Evolutionary conservation across 257 asterid species (phyloP), one percentile per base, ranked within the genome.

Genomic region (Ilex aquifolium): DNA sequence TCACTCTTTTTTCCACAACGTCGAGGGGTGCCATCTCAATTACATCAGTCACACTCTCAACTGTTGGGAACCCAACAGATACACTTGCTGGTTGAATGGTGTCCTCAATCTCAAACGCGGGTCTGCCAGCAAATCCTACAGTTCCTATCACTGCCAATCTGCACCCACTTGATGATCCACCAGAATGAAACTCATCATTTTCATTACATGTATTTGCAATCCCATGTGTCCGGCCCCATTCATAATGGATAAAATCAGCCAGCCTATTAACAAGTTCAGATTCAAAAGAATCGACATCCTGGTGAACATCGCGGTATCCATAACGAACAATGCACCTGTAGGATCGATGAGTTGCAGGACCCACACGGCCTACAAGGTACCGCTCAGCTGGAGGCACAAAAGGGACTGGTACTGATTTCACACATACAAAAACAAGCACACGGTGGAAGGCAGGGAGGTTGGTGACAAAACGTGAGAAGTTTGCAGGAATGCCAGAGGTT

Each of bases 381-480:
- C 57, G 57, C 30, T 53, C 57, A 7, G 57, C 57, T 5, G 57
- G 57, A 10, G 57, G 57, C 57, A 53, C 57, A n/a, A 53, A 53
- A 6, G 57, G 57, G 57, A 53, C 57, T 14, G 57, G 57, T 5
- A 53, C 57, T 10, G 57, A 53, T 21, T 53, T 53, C 30, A 53
- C 30, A 21, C 57, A 53, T n/a, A 53, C 57, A 53, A 53, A 53
- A 14, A 53, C 57, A 21, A 53, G 57, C 29, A 53, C 15, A 8
- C 31, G 57, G 57, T 53, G 57, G 57, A 53, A 53, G 57, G 57
- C 57, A 15, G 57, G 57, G 57, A 53, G 57, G 57, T 53, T 53
- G 27, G 57, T 53, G 30, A 53, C 57, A 10, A 53, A 53, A 6
- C 57, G 27, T 4, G 57, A 53, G 57, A 53, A 53, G 57, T 53